Conservation (phyloP, 495 filamentous ascomycete species). For the Halenospora varia region DNA sequence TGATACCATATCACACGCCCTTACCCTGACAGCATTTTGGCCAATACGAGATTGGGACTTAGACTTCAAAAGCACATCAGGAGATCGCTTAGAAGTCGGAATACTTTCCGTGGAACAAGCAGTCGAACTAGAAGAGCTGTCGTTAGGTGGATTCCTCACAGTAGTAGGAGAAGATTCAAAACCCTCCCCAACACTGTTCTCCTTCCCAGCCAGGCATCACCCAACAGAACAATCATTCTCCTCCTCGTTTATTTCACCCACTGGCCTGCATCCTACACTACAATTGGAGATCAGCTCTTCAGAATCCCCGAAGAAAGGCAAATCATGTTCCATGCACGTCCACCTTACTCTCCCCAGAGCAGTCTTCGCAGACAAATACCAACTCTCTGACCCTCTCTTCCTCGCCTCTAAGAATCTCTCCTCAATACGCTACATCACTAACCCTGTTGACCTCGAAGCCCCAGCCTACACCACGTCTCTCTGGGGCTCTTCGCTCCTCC, state of each 20-base stretch:
- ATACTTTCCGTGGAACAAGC: slow-evolving; percentile 67
- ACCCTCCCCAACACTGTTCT: slow-evolving; percentile 69
- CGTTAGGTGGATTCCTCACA: slow-evolving; percentile 72
- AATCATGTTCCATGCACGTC: slow-evolving; percentile 67
- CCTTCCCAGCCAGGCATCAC: slow-evolving; percentile 87
- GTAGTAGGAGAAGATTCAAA: slow-evolving; percentile 72
- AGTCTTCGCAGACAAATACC: slow-evolving; percentile 86
- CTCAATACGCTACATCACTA: slow-evolving; percentile 60
- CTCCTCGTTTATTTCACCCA: slow-evolving; percentile 58
- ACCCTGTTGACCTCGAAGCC: slow-evolving; percentile 89
- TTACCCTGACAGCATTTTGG: slow-evolving; percentile 20
- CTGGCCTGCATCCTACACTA: slow-evolving; percentile 86
- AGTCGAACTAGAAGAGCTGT: slow-evolving; percentile 60
- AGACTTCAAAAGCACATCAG: slow-evolving; percentile 13
- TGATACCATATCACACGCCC: slow-evolving; percentile 25
- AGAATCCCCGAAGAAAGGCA: slow-evolving; percentile 34
- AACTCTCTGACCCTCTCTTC: slow-evolving; percentile 69
- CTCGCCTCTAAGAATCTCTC: slow-evolving; percentile 71
- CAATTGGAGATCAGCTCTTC: slow-evolving; percentile 46
- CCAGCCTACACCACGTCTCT: slow-evolving; percentile 71
- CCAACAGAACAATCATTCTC: slow-evolving; percentile 40
- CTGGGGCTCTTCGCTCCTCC: slow-evolving; percentile 79
- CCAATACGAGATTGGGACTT: slow-evolving; percentile 12
- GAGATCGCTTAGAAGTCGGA: slow-evolving; percentile 67
- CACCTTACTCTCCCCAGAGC: slow-evolving; percentile 82